Base-by-base conservation (phyloP, 1,139 yeast genomes). In the Geotrichum bryndzae region DNA sequence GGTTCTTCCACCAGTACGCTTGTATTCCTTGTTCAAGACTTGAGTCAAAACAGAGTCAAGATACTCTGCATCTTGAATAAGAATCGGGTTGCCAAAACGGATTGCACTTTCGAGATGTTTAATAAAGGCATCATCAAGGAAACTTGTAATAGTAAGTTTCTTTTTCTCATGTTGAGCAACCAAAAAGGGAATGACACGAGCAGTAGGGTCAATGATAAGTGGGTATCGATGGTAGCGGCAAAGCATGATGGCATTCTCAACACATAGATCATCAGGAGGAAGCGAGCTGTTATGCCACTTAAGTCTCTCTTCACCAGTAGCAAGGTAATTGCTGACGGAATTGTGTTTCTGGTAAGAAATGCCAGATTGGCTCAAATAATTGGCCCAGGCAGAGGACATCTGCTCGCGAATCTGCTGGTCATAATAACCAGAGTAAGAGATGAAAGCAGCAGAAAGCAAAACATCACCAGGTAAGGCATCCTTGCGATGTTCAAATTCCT, bases 41-140 rank as follows among this genome's bases (percentile, higher is more conserved):
- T 87, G 79, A 63, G 83, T 83, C 27, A 92, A 70, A 13, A 88
- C 75, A 0, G 97, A 96, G 71, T 92, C 94, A 69, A 83, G 84
- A 67, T 81, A 77, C 69, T 92, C 97, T 2, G 92, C 90, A 73
- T 92, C 95, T 67, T 84, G 84, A 38, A 92, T 80, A 13, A 92
- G 71, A 10, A 92, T 76, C 0, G 82, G 70, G 3, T 90, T 91
- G 8, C 99, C 98, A 77, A 92, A 92, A 64, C 95, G 78, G 33
- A 92, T 73, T 0, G 96, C 86, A 69, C 90, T 88, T 70, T 90
- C 96, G 31, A 92, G 73, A 60, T 84, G 88, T 68, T 84, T 87
- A 3, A 82, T 72, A 71, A 87, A 88, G 0, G 87, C 82, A n/a
- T 81, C 82, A 68, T 88, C 90, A 59, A 87, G 73, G 69, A 91